Evolutionary conservation across 2,329 filamentous ascomycete species (phyloP), one percentile per base, ranked within the genome.

Genomic region (Aspergillus novoparasiticus): DNA sequence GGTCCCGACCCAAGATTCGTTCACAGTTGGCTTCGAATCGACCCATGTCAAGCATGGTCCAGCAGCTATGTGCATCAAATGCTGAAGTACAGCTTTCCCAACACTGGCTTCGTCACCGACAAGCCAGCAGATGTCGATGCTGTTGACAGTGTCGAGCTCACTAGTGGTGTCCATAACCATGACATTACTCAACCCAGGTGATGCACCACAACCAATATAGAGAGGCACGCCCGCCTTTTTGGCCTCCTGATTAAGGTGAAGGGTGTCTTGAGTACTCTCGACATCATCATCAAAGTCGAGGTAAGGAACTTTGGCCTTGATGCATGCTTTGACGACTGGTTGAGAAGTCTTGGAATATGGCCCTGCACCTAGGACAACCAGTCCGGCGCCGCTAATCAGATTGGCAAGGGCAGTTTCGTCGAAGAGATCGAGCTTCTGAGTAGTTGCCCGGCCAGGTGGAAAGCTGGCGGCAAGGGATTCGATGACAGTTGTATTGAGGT

Each of bases 11-110:
- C 62, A 68, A 39, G 55, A 63, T 43, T 68, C 66, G 48, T 66
- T 62, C 39, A 68, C 53, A 3, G 46, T 45, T 32, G 45, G 53
- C 59, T 61, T 61, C 6, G 54, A 41, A 32, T 58, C 51, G 2
- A 36, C 60, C 66, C 64, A 68, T 26, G 66, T 68, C 50, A 68
- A 63, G 36, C 66, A 68, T 14, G 62, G 60, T 2, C 66, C 66
- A 50, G 58, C 56, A 19, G 64, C 63, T 23, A 68, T 68, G 30
- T 68, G 62, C 59, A 68, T 64, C 51, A 66, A 50, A 21, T 68
- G 66, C 57, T 68, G 64, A 6, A 68, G 57, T 36, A 68, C 66
- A n/a, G 60, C 66, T 51, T 66, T 68, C 14, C 66, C 64, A 12
- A 55, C 26, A 11, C 58, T 54, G 4, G 59, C 48, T 36, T 64